Base-by-base conservation (phyloP, 176 grass and related monocot genomes). In the Musa acuminata region DNA sequence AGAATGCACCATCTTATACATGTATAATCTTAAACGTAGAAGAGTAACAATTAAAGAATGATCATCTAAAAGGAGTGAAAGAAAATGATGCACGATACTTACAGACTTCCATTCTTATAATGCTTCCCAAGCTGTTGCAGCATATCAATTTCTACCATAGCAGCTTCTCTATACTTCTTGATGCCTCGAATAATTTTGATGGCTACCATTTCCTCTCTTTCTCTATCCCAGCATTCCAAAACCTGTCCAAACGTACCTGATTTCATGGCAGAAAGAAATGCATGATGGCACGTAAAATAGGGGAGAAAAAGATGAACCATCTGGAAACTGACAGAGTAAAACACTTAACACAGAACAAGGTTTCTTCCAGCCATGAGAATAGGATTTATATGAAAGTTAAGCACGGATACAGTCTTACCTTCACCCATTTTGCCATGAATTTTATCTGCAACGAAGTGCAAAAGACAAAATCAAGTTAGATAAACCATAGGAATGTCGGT, bases 351-450 rank as follows among this genome's bases (percentile, higher is more conserved):
- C 25, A 26, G 25, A 26, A 26, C 25, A 26, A 26, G 25, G 25
- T 26, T 1, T 26, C 25, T 26, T 26, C 25, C 25, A 1, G 25
- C 1, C 25, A 26, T 26, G 17, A 54, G 54, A 19, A 16, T 19
- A 1, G 22, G 57, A 49, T 50, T 63, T 21, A 62, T 19, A 75
- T 8, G 19, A 48, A 62, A 9, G 21, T 13, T 2, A 53, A 5
- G 22, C 9, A 72, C 2, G 73, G 16, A 26, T 20, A 16, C 27
- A 22, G 13, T 81, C 89, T 77, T 77, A 92, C 93, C 93, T 96
- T 96, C 94, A 11, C 94, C 94, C 94, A 97, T 93, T 86, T 91
- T 97, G 50, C 87, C 80, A 50, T 89, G 82, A 49, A 91, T 97
- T 74, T 79, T 93, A 80, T 96, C 93, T 96, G 89, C 68, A 26